Conservation (phyloP, 306 rosid genomes). For the cucumber (Cucumis sativus) region Cucumber_9930_V3 NC_026659.2:1458001-1458500, state of each 20-base stretch:
- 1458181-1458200: background rate
- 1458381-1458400: background rate
- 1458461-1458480: background rate
- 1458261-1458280: slow-evolving; percentile 4
- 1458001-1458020: background rate
- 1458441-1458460: background rate
- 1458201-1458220: slow-evolving; percentile 1
- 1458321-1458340: slow-evolving; percentile 82
- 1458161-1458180: background rate
- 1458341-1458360: slow-evolving; percentile 47
- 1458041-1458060: background rate
- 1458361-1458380: background rate
- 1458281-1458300: slow-evolving; percentile 39
- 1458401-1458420: background rate
- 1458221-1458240: background rate
- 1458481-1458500: background rate
- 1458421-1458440: background rate
- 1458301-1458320: slow-evolving; percentile 78
- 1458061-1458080: background rate
- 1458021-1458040: background rate
- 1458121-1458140: background rate
- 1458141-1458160: background rate
- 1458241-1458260: background rate
- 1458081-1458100: background rate
- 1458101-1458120: background rate